Base-by-base conservation (phyloP, 2,329 filamentous ascomycete species). In the Calonectria fujianensis region DNA sequence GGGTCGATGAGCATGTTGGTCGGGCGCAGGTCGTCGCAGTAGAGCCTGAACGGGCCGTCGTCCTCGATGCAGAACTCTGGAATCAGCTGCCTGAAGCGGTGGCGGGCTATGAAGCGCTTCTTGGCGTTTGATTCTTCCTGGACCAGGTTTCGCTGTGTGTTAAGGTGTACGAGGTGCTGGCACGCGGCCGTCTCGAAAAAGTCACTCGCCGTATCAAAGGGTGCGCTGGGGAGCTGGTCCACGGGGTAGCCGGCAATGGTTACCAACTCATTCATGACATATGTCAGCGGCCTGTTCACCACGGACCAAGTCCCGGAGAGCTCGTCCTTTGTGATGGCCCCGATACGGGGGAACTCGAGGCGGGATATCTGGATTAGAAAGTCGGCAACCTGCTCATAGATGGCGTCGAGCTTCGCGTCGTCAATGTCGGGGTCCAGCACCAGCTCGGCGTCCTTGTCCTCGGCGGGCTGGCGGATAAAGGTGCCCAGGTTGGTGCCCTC, bases 1-100 rank as follows among this genome's bases (percentile, higher is more conserved):
- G 81, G 83, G 63, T 88, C 79, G 8, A 82, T 77, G 41, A 87
- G 83, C 78, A 88, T 85, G 72, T 87, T 87, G 24, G 77, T 16
- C 20, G 84, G 83, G 32, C 80, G 82, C 20, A 88, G 61, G 73
- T 87, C 85, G 66, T 86, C 83, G 71, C 84, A 87, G 78, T 84
- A 87, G 54, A 81, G 79, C 69, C 79, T 80, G 77, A 85, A 87
- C 3, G 82, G 84, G 14, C 84, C 83, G n/a, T 65, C 37, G 48
- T 86, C 77, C 37, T 83, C 70, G 14, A 78, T 75, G 64, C 77
- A 76, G 57, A 84, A 82, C 52, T 82, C 78, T 51, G 81, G 68
- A 51, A 84, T 80, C 1, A 86, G 82, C 73, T 84, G 77, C 52
- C 52, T 50, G 69, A 85, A 83, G 32, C 77, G 79, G 74, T 81